Base-by-base conservation (phyloP, 805 yeast species). In the Limtongia smithiae region DNA sequence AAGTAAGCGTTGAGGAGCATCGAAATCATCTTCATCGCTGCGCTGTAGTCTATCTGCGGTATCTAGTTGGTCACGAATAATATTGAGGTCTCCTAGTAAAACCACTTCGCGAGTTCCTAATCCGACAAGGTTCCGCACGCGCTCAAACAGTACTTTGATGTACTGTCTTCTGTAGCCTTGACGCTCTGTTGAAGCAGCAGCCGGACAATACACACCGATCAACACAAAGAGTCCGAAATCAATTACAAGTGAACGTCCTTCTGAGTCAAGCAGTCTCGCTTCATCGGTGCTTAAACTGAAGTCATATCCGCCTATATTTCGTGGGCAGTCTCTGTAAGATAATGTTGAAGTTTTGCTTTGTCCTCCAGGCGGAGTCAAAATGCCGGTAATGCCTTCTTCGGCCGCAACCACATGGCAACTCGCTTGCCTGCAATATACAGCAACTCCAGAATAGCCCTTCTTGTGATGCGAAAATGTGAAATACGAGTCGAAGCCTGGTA, bases 391-490 rank as follows among this genome's bases (percentile, higher is more conserved):
- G 0, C 98, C 98, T 65, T 91, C 96, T 63, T 93, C 97, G 0
- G 90, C 96, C 9, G 65, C 66, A 0, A 66, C 68, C 1, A 62
- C 59, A 11, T 46, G 18, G 37, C 57, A 49, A 4, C 12, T 20
- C 1, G 83, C 79, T 2, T 71, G 66, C 40, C 89, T 69, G 1
- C 86, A 74, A 67, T 86, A 91, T 2, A 91, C 77, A 0, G 90
- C 95, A 1, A 91, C 97, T 0, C 98, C 98, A 48, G 91, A 79
- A 64, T 93, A 93, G 0, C 97, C 97, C 61, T 81, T 85, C 62
- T 80, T 85, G 2, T 63, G 49, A 9, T 63, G 65, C 0, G 96
- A 95, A 11, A 88, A 69, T 0, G 91, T 73, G 30, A 88, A 77
- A 59, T 80, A 91, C 1, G 85, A 73, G 21, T 74, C 69, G 62